Percentiles rank a stretch among this genome's conserved stretches.
These are phyloP conservation scores for Agrocybe pediades DNA, from an alignment of 768 basidiomycete genomes.

Conservation along the genomic window DNA sequence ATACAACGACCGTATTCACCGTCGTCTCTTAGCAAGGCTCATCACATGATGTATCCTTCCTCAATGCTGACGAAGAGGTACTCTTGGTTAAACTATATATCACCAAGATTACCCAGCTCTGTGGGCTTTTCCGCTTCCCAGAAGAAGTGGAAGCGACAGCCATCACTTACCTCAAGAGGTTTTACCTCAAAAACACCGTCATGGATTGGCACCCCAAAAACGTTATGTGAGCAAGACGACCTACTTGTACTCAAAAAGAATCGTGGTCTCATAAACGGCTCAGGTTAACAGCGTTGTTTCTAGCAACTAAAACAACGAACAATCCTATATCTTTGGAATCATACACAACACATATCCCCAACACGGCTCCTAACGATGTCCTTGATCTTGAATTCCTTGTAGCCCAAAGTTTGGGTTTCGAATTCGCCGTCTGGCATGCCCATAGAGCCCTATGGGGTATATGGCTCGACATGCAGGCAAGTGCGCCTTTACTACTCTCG, in stretches of 20 bases:
- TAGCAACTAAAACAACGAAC: slow-evolving; percentile 98
- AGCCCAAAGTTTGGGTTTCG: slow-evolving; percentile 91
- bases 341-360: slow-evolving; percentile 83
- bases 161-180: slow-evolving; percentile 89
- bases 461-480: slow-evolving; percentile 85
- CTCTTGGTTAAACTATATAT: slow-evolving; percentile 88
- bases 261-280: background rate
- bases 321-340: slow-evolving; percentile 85
- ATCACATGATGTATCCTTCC: slow-evolving; percentile 70
- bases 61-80: slow-evolving; percentile 81
- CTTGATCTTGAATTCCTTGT: slow-evolving; percentile 95
- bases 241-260: too few relatives aligned
- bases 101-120: slow-evolving; percentile 83
- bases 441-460: slow-evolving; percentile 89
- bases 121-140: slow-evolving; percentile 82
- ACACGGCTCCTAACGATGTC: slow-evolving; percentile 79
- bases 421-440: slow-evolving; percentile 92
- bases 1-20: slow-evolving; percentile 10
- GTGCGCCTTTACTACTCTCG: slow-evolving; percentile 9
- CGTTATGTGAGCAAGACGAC: slow-evolving; percentile 75
- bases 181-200: slow-evolving; percentile 96
- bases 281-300: slow-evolving; percentile 94
- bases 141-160: slow-evolving; percentile 95
- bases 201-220: slow-evolving; percentile 99
- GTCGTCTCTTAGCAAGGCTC: slow-evolving; percentile 62